phyloP scores from a whole-genome alignment of 2,329 filamentous ascomycete species.

The Fusarium tricinctum region DNA sequence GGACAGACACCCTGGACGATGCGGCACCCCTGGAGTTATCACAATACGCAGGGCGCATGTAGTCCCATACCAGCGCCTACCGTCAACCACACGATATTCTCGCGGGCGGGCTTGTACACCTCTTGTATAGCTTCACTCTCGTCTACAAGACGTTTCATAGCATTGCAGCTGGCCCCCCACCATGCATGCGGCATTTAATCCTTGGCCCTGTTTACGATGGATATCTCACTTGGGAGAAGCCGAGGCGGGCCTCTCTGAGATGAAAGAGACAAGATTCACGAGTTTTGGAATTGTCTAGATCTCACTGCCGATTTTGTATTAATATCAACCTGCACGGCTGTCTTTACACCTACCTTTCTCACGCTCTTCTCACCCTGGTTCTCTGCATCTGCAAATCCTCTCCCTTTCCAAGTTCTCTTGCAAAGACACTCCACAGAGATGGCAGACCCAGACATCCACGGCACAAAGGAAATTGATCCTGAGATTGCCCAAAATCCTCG shows the following conservation, averaged over 20 bases:
- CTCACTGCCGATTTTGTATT: conserved; percentile 18
- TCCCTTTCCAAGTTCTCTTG: neutral
- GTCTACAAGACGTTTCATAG: conserved; percentile 34
- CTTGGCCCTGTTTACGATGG: conserved; percentile 7
- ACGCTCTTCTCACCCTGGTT: conserved; percentile 9
- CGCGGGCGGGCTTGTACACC: conserved; percentile 31
- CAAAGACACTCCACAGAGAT: conserved; percentile 12
- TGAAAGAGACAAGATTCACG: conserved; percentile 1
- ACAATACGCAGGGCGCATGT: conserved; percentile 23
- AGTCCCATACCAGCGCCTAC: conserved; percentile 32
- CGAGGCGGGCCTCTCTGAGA: conserved; percentile 34
- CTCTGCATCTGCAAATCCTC: conserved; percentile 4
- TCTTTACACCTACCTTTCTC: neutral
- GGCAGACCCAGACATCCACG: conserved; percentile 40
- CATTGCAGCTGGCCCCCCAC: neutral
- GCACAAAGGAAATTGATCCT: conserved; percentile 34
- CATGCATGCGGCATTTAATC: conserved; percentile 37
- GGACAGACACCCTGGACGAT: neutral
- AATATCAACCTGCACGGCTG: conserved; percentile 14
- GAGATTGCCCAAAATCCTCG: conserved; percentile 34
- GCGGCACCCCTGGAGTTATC: conserved; percentile 2
- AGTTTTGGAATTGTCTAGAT: conserved; percentile 28
- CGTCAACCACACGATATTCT: conserved; percentile 39
- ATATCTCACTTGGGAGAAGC: conserved; percentile 16
- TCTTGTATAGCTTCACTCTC: conserved; percentile 40